Percentiles rank a stretch among this genome's conserved stretches.
Conservation (phyloP, 2,329 filamentous ascomycete species). For the Cladosporium cucumerinum region DNA sequence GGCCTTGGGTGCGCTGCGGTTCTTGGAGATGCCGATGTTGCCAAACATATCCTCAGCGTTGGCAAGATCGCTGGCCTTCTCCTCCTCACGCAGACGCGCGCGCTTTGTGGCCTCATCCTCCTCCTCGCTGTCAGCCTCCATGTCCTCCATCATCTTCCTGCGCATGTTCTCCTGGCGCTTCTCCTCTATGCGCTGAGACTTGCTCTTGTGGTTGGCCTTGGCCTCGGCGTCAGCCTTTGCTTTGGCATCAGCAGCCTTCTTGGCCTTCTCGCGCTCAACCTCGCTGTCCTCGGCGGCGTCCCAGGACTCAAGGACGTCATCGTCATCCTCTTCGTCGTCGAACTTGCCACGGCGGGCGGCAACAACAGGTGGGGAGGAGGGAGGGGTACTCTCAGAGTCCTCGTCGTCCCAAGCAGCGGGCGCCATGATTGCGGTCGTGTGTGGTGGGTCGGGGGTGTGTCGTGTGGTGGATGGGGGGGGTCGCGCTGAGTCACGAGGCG, state of each 20-base stretch:
- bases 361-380: constrained; percentile 46
- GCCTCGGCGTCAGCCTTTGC: constrained; percentile 86
- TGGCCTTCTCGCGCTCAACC: constrained; percentile 90
- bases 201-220: constrained; percentile 86
- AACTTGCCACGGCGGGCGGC: constrained; percentile 54
- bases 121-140: constrained; percentile 56
- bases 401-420: constrained; percentile 45
- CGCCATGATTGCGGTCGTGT: constrained; percentile 34
- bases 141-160: constrained; percentile 56
- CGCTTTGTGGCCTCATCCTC: constrained; percentile 72
- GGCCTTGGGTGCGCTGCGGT: constrained; percentile 63
- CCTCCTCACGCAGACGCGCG: constrained; percentile 70
- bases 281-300: constrained; percentile 96
- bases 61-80: constrained; percentile 83
- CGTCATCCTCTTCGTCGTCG: constrained; percentile 89
- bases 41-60: constrained; percentile 92
- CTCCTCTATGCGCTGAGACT: constrained; percentile 80
- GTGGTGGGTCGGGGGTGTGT: neutral
- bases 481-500: constrained; percentile 14
- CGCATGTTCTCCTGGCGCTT: constrained; percentile 59
- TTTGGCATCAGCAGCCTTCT: constrained; percentile 80
- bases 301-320: constrained; percentile 91
- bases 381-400: constrained; percentile 53
- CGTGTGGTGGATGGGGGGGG: neutral
- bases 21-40: constrained; percentile 67